Conservation (phyloP, 2,329 filamentous ascomycete genomes). For the Cordyceps tenuipes region DNA sequence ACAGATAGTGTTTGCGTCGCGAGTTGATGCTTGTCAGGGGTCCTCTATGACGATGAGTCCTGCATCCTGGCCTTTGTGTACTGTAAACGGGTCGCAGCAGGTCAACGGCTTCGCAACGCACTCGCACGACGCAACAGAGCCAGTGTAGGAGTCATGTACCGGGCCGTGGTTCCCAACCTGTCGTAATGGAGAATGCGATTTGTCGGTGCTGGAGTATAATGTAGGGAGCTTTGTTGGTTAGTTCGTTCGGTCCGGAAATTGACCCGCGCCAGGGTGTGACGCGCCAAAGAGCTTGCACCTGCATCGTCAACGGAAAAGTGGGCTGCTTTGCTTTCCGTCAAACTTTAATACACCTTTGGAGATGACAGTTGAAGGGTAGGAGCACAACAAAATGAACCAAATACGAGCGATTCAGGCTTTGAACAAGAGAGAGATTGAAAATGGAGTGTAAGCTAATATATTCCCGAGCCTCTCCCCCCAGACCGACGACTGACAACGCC, state of each 20-base stretch:
- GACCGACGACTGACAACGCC: not conserved
- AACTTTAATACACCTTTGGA: constrained; percentile 10
- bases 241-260: constrained; percentile 28
- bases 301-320: constrained; percentile 13
- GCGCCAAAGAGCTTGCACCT: not conserved
- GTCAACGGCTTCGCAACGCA: not conserved
- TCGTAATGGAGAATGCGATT: constrained; percentile 1
- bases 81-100: not conserved
- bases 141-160: not conserved
- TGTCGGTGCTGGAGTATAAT: not conserved
- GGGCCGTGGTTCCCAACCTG: not conserved
- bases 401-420: constrained; percentile 88
- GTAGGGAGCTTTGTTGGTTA: constrained; percentile 12
- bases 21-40: constrained; percentile 3
- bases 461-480: not conserved
- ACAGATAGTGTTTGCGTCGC: not conserved
- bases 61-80: constrained; percentile 4
- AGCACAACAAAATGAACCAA: constrained; percentile 66
- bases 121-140: not conserved
- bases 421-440: constrained; percentile 90
- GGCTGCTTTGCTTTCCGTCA: constrained; percentile 6
- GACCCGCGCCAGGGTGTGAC: constrained; percentile 20
- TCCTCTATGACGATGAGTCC: constrained; percentile 1
- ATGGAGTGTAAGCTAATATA: constrained; percentile 56
- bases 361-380: not conserved